Base-by-base conservation (phyloP, 208 protist species). In the Polymyxa betae region DNA sequence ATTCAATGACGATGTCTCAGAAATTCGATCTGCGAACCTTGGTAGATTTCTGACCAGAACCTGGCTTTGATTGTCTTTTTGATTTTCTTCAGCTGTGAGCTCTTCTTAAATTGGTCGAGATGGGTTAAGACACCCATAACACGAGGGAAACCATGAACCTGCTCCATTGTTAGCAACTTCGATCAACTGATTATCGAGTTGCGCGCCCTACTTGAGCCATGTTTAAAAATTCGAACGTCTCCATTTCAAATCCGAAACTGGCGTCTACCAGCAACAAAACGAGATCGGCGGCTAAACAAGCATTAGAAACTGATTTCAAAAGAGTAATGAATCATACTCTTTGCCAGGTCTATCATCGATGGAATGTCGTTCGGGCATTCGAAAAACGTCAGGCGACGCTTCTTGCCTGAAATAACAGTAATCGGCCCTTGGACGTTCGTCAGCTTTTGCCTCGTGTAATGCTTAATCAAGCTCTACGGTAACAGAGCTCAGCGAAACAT, bases 181-280 rank as follows among this genome's bases (percentile, higher is more conserved):
- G 1, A 90, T 46, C 0, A 72, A 10, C 1, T 72, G n/a, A 45
- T 89, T 5, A 52, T 72, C 16, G 29, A 88, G 32, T 1, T n/a
- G n/a, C 41, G 0, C 0, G 0, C 60, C 72, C 12, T 78, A 97
- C 96, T 92, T 99, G 97, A 24, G 98, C 93, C 38, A 99, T 98
- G 93, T 99, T 99, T 40, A 99, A 93, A 92, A 99, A 99, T 95
- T 99, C 98, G 93, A 99, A 99, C 10, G 97, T 99, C 93, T 99
- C 98, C 98, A 99, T 99, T 96, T 99, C 98, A 90, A 99, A 99
- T 44, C 98, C 98, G 93, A 96, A 99, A 89, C 93, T 96, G 35
- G 97, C 98, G 92, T 99, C 98, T 35, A 99, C 96, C 91, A 99
- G 95, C 0, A 99, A 92, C 20, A 99, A 94, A 0, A 99, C 96